These are phyloP conservation scores for Intubia oerlemansii DNA, from an alignment of 2,329 filamentous ascomycete species.

Conservation along the genomic window DNA sequence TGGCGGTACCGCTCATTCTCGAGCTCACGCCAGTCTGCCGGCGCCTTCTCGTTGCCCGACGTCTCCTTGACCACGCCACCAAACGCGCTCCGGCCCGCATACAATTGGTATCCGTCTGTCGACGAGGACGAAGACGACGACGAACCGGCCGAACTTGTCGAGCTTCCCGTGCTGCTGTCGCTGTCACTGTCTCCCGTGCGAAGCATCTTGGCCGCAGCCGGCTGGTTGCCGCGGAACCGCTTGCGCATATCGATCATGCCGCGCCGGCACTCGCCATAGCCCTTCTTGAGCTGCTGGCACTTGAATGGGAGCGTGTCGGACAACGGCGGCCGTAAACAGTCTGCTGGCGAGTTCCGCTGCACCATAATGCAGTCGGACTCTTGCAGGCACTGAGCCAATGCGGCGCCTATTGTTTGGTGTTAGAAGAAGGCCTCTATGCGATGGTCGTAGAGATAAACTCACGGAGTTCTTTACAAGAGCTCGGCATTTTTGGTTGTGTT, in stretches of 20 bases:
- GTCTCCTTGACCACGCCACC: conserved; percentile 40
- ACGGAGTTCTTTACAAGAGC: conserved; percentile 95
- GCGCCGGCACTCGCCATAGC: conserved; percentile 85
- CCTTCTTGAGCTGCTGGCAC: conserved; percentile 85
- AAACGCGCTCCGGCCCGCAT: conserved; percentile 57
- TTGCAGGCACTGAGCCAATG: conserved; percentile 85
- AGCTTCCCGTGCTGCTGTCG: too few relatives aligned
- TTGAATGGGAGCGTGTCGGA: conserved; percentile 61
- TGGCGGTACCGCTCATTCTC: conserved; percentile 45
- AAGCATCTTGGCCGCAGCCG: conserved; percentile 43
- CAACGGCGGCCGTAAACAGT: conserved; percentile 72
- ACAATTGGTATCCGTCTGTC: conserved; percentile 41
- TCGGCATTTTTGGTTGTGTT: conserved; percentile 37
- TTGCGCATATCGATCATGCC: conserved; percentile 98
- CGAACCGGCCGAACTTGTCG: neutral
- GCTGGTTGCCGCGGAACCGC: conserved; percentile 84
- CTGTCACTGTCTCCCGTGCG: too few relatives aligned
- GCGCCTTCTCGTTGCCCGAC: conserved; percentile 42
- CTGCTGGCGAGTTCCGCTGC: conserved; percentile 63
- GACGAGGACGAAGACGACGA: neutral
- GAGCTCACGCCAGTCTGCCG: conserved; percentile 39
- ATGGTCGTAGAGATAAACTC: conserved; percentile 17
- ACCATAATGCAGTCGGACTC: conserved; percentile 94
- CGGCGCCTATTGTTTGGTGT: conserved; percentile 50
- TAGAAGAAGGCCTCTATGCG: too few relatives aligned